phyloP scores from a whole-genome alignment of 768 basidiomycete genomes.

The Gymnopilus junonius region DNA sequence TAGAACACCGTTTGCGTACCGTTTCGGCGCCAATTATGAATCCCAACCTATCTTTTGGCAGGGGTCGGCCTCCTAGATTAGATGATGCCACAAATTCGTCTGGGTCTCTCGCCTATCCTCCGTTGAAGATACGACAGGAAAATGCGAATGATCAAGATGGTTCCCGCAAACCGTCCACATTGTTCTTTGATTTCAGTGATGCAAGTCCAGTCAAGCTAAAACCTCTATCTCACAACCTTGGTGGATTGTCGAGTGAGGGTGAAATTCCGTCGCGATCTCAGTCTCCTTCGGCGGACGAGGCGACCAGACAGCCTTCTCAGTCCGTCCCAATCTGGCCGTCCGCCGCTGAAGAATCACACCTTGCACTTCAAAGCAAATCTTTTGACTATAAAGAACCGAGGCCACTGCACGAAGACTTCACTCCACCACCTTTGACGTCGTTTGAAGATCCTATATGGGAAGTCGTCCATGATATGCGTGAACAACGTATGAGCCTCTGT shows the following conservation, averaged over 20 bases:
- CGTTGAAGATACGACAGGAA: not conserved
- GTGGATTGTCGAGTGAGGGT: conserved; percentile 28
- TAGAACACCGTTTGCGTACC: conserved; percentile 23
- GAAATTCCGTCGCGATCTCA: conserved; percentile 33
- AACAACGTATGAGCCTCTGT: conserved; percentile 96
- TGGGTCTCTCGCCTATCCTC: not conserved
- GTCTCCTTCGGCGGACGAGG: conserved; percentile 30
- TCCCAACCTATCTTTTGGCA: not conserved
- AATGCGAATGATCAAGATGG: not conserved
- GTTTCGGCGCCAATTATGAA: conserved; percentile 22
- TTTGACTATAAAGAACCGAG: conserved; percentile 70
- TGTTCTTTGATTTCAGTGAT: conserved; percentile 10
- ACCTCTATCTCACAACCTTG: conserved; percentile 12
- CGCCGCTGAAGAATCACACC: not conserved
- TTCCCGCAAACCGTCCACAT: not conserved
- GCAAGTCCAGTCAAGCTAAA: conserved; percentile 6
- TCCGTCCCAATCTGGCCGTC: not conserved
- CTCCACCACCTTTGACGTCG: conserved; percentile 63
- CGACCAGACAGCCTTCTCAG: conserved; percentile 1
- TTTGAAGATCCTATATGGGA: conserved; percentile 80
- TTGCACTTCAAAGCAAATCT: conserved; percentile 24
- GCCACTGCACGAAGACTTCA: conserved; percentile 52
- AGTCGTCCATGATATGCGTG: conserved; percentile 91
- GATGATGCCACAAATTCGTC: not conserved
- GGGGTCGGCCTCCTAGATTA: not conserved